Base-by-base conservation (phyloP, 2,329 filamentous ascomycete genomes). In the Botrytis byssoidea region DNA sequence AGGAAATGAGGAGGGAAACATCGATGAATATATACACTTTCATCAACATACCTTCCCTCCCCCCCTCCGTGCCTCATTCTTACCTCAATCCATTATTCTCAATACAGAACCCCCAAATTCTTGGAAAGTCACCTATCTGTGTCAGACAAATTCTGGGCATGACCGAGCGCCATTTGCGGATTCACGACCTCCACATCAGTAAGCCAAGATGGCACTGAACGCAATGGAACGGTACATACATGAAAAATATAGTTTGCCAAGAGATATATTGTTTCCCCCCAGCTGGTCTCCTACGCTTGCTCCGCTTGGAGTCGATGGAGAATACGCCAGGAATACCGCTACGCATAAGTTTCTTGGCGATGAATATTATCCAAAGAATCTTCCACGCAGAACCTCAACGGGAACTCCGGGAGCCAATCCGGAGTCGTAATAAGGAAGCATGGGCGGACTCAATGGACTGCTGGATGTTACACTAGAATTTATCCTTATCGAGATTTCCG, bases 71-170 rank as follows among this genome's bases (percentile, higher is more conserved):
- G 46, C 22, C 48, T 69, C 61, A 29, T 44, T 66, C 70, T 67
- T n/a, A 57, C 61, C 37, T 37, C 61, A 22, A 46, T 48, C 60
- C 37, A 55, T 40, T 22, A 66, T 51, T 32, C 70, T 67, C 59
- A 37, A 40, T 48, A 59, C 25, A n/a, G 44, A 69, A 29, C 32
- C 32, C 20, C 22, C 16, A 22, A 57, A 60, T 32, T 40, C 64
- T 73, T 69, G 55, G 64, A 37, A 68, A 37, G 51, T 32, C 32
- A 60, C 66, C 55, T 69, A 61, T 57, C 22, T 37, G 55, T 69
- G 71, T 73, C 71, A 51, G 71, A 69, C 64, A 59, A 73, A 69
- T 20, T 35, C 64, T 60, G 40, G 71, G 71, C 51, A 73, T 60
- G 64, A 42, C 55, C 55, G 55, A 61, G 51, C 64, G 42, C 65